These are phyloP conservation scores for Malassezia nana DNA, from an alignment of 1,284 basidiomycete species.

Conservation along the genomic window DNA sequence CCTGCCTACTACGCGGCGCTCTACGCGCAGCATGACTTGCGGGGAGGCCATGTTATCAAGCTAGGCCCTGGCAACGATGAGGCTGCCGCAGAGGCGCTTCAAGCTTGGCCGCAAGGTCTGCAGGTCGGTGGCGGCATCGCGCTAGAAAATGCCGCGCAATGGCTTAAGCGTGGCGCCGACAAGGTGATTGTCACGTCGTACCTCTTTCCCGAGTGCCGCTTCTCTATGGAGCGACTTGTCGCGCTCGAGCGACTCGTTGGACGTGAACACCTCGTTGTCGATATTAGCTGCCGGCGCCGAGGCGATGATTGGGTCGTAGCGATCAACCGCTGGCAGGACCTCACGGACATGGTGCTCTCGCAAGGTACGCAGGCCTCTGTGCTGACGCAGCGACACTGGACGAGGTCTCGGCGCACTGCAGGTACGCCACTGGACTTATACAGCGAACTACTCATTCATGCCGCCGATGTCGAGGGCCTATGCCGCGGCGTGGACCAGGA, in stretches of 20 bases:
- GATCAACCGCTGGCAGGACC: slow-evolving; percentile 97
- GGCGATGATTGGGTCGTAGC: slow-evolving; percentile 80
- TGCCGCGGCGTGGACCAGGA: slow-evolving; percentile 92
- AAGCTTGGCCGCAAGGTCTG: slow-evolving; percentile 68
- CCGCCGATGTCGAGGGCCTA: slow-evolving; percentile 92
- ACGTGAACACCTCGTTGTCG: slow-evolving; percentile 80
- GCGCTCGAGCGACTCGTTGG: slow-evolving; percentile 62
- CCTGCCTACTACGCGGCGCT: slow-evolving; percentile 70
- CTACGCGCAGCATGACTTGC: slow-evolving; percentile 62
- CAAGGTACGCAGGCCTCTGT: slow-evolving; percentile 54
- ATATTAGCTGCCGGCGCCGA: slow-evolving; percentile 81
- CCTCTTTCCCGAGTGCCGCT: slow-evolving; percentile 73
- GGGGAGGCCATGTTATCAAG: slow-evolving; percentile 92
- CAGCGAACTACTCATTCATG: slow-evolving; percentile 91
- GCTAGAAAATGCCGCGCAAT: slow-evolving; percentile 66
- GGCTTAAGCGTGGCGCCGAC: slow-evolving; percentile 79
- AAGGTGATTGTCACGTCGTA: slow-evolving; percentile 97
- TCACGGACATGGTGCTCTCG: slow-evolving; percentile 86
- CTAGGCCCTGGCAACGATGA: slow-evolving; percentile 76
- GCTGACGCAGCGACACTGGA: slow-evolving; percentile 16
- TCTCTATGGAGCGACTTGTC: slow-evolving; percentile 65
- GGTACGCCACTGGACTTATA: slow-evolving; percentile 57
- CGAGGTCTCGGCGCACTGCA: slow-evolving; percentile 23
- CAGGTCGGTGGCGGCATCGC: slow-evolving; percentile 93
- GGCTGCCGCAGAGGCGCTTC: slow-evolving; percentile 71